Conservation (phyloP, 306 rosid species). For the Dryas octopetala region DNA sequence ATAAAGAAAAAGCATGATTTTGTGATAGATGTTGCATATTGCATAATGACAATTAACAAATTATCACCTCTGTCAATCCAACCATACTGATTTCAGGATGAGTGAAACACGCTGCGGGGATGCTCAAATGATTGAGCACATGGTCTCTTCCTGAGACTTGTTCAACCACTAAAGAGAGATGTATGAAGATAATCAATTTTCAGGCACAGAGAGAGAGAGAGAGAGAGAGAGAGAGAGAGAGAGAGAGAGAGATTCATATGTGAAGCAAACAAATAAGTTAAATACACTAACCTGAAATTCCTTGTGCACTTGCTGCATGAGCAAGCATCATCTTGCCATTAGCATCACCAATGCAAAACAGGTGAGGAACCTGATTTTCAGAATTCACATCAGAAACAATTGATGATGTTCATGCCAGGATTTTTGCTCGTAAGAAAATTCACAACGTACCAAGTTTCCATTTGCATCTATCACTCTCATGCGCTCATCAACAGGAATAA, state of each 20-base stretch:
- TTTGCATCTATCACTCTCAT: slow-evolving; percentile 76
- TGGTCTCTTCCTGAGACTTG: slow-evolving; percentile 94
- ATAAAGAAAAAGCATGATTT: neutral
- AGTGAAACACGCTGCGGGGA: slow-evolving; percentile 96
- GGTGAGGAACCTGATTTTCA: slow-evolving; percentile 72
- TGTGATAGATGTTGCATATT: neutral
- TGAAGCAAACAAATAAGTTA: slow-evolving; percentile 5
- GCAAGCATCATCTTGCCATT: slow-evolving; percentile 99
- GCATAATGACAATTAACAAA: slow-evolving; percentile 1
- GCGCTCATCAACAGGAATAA: slow-evolving; percentile 90
- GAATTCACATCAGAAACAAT: slow-evolving; percentile 34
- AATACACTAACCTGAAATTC: slow-evolving; percentile 68
- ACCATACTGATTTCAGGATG: slow-evolving; percentile 98
- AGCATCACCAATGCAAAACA: slow-evolving; percentile 94
- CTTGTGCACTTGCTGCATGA: slow-evolving; percentile 98
- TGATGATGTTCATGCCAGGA: slow-evolving; percentile 7
- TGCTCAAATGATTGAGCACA: slow-evolving; percentile 89
- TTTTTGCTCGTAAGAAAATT: slow-evolving; percentile 20
- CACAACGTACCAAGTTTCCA: slow-evolving; percentile 71
- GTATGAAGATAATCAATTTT: slow-evolving; percentile 7
- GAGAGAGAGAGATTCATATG: too few relatives aligned
- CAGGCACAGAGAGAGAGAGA: neutral
- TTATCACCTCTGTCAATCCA: slow-evolving; percentile 79
- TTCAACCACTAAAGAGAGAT: slow-evolving; percentile 68
- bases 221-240: too few relatives aligned